These are phyloP conservation scores for Aspergillus conjunctus DNA, from an alignment of 495 filamentous ascomycete species.

Conservation along the genomic window DNA sequence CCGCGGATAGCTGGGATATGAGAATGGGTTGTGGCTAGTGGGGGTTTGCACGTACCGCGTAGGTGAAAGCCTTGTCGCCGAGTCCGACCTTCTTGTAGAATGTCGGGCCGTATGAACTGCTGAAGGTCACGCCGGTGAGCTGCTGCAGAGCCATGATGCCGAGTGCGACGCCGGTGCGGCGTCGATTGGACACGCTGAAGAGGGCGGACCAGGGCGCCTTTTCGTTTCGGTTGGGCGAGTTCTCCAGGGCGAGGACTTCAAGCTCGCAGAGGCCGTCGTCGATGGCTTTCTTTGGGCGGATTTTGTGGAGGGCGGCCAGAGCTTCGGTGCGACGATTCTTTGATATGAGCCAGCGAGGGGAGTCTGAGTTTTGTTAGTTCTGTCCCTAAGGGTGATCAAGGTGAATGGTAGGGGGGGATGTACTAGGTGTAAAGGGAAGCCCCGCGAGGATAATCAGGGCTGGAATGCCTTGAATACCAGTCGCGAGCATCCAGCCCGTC, in stretches of 20 bases:
- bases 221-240: not conserved
- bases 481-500: slow-evolving; percentile 1
- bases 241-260: slow-evolving; percentile 4
- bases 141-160: slow-evolving; percentile 3
- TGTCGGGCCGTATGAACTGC: slow-evolving; percentile 1
- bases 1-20: not conserved
- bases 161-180: not conserved
- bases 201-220: slow-evolving; percentile 3
- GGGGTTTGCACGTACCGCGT: not conserved
- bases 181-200: not conserved
- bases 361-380: not conserved
- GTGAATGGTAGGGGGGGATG: not conserved
- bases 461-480: not conserved
- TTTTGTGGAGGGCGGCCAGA: not conserved
- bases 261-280: slow-evolving; percentile 7
- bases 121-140: slow-evolving; percentile 1
- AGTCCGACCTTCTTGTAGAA: slow-evolving; percentile 6
- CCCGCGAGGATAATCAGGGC: not conserved
- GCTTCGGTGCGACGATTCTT: slow-evolving; percentile 4
- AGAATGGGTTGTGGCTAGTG: not conserved
- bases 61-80: slow-evolving; percentile 2
- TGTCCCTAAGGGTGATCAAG: not conserved
- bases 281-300: not conserved
- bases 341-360: slow-evolving; percentile 3
- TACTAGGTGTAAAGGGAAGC: not conserved